These are phyloP conservation scores for Meyerozyma smithsonii DNA, from an alignment of 1,139 yeast species.

Conservation along the genomic window DNA sequence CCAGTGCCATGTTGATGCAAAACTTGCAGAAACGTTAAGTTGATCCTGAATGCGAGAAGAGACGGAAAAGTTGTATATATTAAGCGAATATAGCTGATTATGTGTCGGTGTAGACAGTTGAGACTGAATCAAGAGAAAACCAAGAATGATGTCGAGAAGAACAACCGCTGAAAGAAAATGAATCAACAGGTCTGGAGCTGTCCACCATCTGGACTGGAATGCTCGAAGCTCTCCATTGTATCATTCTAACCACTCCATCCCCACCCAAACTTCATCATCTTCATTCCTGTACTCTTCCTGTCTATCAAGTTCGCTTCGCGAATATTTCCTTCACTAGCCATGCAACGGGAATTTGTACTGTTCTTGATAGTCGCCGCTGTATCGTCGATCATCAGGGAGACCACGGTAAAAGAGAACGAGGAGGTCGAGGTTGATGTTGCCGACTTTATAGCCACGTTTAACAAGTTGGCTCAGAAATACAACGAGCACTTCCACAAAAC, in stretches of 20 bases:
- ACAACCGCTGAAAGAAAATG: too few relatives aligned
- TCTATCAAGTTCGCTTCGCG: not conserved
- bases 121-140: not conserved
- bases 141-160: too few relatives aligned
- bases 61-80: constrained; percentile 3
- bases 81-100: constrained; percentile 5
- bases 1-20: constrained; percentile 46
- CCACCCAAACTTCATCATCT: not conserved
- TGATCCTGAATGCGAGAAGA: not conserved
- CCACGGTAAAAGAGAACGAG: constrained; percentile 10
- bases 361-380: constrained; percentile 29
- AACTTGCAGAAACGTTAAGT: constrained; percentile 28
- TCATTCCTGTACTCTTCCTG: not conserved
- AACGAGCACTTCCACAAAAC: constrained; percentile 9
- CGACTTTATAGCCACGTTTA: constrained; percentile 16
- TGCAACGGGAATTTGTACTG: constrained; percentile 18
- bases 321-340: constrained; percentile 5
- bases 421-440: constrained; percentile 15
- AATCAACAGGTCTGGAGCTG: too few relatives aligned
- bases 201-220: too few relatives aligned
- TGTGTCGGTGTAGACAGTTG: too few relatives aligned
- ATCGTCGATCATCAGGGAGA: constrained; percentile 19
- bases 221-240: too few relatives aligned
- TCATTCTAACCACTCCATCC: too few relatives aligned
- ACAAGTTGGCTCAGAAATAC: constrained; percentile 15